Percentiles rank a stretch among this genome's conserved stretches.
phyloP scores from a whole-genome alignment of 2,329 filamentous ascomycete species.

The Epichloe sibirici region DNA sequence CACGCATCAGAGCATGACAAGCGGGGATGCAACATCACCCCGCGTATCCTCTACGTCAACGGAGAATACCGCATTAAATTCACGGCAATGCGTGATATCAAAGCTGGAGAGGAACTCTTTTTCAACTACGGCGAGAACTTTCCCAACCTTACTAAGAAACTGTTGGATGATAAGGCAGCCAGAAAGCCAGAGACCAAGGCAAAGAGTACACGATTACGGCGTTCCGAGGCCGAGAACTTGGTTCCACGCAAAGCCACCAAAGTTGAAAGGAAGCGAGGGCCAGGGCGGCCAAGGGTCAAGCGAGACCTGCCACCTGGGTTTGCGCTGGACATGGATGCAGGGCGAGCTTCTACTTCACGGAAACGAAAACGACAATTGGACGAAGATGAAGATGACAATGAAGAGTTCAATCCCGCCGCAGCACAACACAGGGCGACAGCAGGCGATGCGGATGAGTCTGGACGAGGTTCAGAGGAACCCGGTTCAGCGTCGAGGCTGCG shows the following conservation, averaged over 20 bases:
- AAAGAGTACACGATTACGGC: slow-evolving; percentile 11
- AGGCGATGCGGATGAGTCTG: slow-evolving; percentile 13
- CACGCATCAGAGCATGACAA: slow-evolving; percentile 46
- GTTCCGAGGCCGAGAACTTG: slow-evolving; percentile 8
- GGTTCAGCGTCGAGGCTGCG: slow-evolving; percentile 15
- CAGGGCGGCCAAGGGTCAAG: slow-evolving; percentile 6
- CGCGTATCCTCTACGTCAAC: slow-evolving; percentile 60
- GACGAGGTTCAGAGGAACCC: slow-evolving; percentile 14
- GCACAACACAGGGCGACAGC: slow-evolving; percentile 12
- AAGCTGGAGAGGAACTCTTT: slow-evolving; percentile 63
- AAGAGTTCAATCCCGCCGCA: slow-evolving; percentile 19
- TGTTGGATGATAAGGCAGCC: slow-evolving; percentile 26
- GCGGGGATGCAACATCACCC: slow-evolving; percentile 46
- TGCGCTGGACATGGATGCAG: slow-evolving; percentile 7
- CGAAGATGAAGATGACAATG: slow-evolving; percentile 18
- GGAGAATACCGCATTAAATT: slow-evolving; percentile 68
- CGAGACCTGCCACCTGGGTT: slow-evolving; percentile 10
- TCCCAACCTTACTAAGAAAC: slow-evolving; percentile 41
- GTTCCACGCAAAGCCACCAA: slow-evolving; percentile 14
- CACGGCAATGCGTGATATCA: slow-evolving; percentile 53
- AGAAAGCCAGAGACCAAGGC: slow-evolving; percentile 16
- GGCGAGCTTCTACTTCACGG: slow-evolving; percentile 7
- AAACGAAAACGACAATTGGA: slow-evolving; percentile 18
- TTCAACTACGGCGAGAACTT: slow-evolving; percentile 70
- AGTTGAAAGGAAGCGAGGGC: slow-evolving; percentile 14